Evolutionary conservation across 2,329 filamentous ascomycete species (phyloP).

Genomic region (Coniochaeta prunicola): DNA sequence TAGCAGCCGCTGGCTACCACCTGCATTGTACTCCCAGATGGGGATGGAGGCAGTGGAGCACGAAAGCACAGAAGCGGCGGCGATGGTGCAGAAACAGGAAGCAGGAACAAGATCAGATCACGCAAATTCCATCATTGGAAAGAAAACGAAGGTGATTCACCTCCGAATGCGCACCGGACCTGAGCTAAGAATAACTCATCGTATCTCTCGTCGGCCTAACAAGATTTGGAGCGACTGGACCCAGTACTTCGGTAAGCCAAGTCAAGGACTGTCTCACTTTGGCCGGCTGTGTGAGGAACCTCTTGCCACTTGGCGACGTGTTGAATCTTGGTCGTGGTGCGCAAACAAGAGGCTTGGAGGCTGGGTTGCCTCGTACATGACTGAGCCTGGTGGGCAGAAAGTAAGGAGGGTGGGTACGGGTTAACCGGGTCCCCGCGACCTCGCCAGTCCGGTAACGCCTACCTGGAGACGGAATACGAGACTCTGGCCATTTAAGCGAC

Average conservation of each 20-base stretch:
- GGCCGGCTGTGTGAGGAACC: background rate
- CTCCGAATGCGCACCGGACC: background rate
- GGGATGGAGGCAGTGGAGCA: background rate
- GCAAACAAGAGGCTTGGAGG: background rate
- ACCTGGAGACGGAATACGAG: background rate
- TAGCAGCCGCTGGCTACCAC: background rate
- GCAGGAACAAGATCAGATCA: background rate
- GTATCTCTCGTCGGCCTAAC: background rate
- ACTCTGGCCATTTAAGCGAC: background rate
- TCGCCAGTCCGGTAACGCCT: background rate
- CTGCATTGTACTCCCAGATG: background rate
- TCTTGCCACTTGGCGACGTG: background rate
- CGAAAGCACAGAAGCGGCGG: background rate
- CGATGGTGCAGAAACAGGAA: background rate
- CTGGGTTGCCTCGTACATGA: background rate
- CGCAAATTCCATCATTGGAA: background rate
- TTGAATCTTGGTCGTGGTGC: background rate
- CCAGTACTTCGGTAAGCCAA: background rate
- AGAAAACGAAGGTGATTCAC: background rate
- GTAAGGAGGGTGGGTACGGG: background rate
- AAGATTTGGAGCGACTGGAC: background rate
- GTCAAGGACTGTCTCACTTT: background rate
- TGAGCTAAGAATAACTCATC: background rate
- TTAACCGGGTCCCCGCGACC: background rate
- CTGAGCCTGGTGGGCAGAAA: background rate